Conservation (phyloP, 768 basidiomycete genomes). For the Dacryopinax spathularia region DNA sequence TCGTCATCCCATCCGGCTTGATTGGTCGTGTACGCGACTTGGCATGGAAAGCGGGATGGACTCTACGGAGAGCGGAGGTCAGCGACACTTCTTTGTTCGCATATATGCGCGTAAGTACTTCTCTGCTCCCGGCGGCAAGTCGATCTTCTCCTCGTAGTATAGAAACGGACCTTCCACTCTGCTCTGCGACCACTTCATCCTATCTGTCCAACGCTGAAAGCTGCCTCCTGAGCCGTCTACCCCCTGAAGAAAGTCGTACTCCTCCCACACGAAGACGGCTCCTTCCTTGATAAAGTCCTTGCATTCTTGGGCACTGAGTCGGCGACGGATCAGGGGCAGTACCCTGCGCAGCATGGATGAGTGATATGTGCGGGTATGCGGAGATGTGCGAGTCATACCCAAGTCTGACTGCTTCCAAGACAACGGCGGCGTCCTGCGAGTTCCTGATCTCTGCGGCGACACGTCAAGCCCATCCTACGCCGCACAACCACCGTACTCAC, state of each 20-base stretch:
- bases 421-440: slow-evolving; percentile 60
- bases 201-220: neutral
- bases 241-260: slow-evolving; percentile 19
- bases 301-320: slow-evolving; percentile 45
- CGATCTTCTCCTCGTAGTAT: neutral
- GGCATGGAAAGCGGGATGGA: neutral
- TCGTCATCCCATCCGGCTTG: neutral
- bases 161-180: neutral
- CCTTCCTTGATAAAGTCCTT: slow-evolving; percentile 56
- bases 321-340: slow-evolving; percentile 57
- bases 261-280: slow-evolving; percentile 76
- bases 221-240: neutral
- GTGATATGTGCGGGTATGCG: neutral
- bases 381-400: slow-evolving; percentile 4
- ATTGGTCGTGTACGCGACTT: neutral
- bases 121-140: neutral
- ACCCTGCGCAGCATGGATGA: slow-evolving; percentile 25
- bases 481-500: neutral
- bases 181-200: neutral
- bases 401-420: slow-evolving; percentile 62
- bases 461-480: neutral
- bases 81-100: neutral
- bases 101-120: neutral
- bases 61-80: neutral
- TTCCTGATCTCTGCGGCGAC: slow-evolving; percentile 49